phyloP scores from a whole-genome alignment of 768 basidiomycete species.

The Kwoniella dendrophila region DNA sequence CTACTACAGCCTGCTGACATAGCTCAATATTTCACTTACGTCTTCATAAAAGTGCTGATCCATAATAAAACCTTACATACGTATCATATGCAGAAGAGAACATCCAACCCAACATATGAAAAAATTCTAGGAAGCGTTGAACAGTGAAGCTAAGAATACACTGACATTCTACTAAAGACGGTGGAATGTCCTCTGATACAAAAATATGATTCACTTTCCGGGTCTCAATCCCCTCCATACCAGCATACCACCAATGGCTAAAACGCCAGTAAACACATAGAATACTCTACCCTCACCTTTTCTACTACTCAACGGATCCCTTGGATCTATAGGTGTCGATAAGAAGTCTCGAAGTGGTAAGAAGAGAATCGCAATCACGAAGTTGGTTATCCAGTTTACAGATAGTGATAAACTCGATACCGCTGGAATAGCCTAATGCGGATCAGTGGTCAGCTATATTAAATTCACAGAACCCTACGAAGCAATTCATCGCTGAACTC shows the following conservation, averaged over 20 bases:
- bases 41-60: no score
- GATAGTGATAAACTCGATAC: constrained; percentile 75
- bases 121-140: no score
- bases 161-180: no score
- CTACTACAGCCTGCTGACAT: no score
- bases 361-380: constrained; percentile 80
- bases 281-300: constrained; percentile 83
- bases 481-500: constrained; percentile 53
- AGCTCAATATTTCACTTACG: no score
- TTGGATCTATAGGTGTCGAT: constrained; percentile 27
- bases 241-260: constrained; percentile 55
- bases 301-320: constrained; percentile 55
- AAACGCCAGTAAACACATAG: constrained; percentile 72
- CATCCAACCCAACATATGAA: no score
- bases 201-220: not conserved
- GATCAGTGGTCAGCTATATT: not conserved
- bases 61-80: no score
- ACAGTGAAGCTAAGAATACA: no score
- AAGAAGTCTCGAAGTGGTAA: constrained; percentile 78
- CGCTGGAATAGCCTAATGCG: constrained; percentile 71
- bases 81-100: no score
- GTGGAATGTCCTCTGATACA: no score
- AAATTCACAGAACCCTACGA: constrained; percentile 35
- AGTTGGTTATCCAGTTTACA: constrained; percentile 80
- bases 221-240: constrained; percentile 37